Evolutionary conservation across 495 filamentous ascomycete genomes (phyloP).

Genomic region (Thermochaetoides thermophila): DNA sequence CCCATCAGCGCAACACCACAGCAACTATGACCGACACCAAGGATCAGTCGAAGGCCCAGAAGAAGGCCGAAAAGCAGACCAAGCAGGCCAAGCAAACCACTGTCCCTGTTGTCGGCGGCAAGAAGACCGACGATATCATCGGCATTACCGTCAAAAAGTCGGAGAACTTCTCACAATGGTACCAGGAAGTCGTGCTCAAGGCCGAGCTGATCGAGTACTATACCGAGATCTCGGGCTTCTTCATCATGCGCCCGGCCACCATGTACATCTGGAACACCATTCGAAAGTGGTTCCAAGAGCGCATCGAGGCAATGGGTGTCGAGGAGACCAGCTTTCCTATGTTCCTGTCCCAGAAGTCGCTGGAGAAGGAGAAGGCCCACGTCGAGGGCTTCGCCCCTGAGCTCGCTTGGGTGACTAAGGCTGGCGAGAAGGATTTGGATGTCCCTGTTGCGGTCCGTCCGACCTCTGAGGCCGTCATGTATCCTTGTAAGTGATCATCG

Average conservation of each 20-base stretch:
- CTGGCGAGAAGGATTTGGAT: constrained; percentile 80
- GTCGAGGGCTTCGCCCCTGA: constrained; percentile 96
- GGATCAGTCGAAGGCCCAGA: constrained; percentile 52
- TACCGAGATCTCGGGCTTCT: constrained; percentile 79
- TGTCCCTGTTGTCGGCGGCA: constrained; percentile 32
- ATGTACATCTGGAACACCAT: constrained; percentile 91
- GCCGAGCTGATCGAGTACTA: constrained; percentile 72
- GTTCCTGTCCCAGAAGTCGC: constrained; percentile 78
- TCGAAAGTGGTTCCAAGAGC: constrained; percentile 71
- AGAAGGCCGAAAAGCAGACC: constrained; percentile 54
- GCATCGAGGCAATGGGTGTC: constrained; percentile 79
- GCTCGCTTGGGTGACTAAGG: constrained; percentile 96
- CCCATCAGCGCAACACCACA: too few species aligned
- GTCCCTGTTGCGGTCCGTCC: constrained; percentile 92
- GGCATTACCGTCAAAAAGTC: constrained; percentile 75
- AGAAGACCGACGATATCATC: constrained; percentile 50
- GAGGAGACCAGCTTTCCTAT: constrained; percentile 92
- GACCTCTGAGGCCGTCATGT: constrained; percentile 89
- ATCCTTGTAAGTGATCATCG: constrained; percentile 33
- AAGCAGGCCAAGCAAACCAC: constrained; percentile 43
- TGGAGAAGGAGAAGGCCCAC: constrained; percentile 91
- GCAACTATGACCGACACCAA: constrained; percentile 27
- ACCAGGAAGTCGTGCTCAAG: constrained; percentile 90
- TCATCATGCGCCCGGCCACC: constrained; percentile 75
- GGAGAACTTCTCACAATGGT: constrained; percentile 85